These are phyloP conservation scores for Mucuna pruriens DNA, from an alignment of 306 rosid genomes.

Conservation along the genomic window DNA sequence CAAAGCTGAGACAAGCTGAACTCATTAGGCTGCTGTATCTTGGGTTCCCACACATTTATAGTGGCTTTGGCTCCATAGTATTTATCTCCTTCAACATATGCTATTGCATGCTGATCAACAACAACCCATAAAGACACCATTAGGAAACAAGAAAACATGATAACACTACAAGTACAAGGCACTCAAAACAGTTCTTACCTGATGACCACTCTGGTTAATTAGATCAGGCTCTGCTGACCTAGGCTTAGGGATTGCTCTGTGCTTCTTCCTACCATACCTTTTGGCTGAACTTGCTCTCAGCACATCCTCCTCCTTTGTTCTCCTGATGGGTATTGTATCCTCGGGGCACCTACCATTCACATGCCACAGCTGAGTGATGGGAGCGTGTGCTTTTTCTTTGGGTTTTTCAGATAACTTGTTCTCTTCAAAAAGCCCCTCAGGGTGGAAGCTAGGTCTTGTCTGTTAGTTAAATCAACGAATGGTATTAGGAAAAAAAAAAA, in stretches of 20 bases:
- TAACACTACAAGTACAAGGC: neutral
- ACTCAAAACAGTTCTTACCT: conserved; percentile 54
- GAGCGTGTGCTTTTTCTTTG: conserved; percentile 44
- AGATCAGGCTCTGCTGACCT: conserved; percentile 97
- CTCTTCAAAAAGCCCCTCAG: conserved; percentile 83
- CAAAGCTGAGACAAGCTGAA: conserved; percentile 98
- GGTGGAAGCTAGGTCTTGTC: conserved; percentile 87
- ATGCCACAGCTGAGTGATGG: conserved; percentile 86
- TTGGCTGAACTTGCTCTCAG: conserved; percentile 86
- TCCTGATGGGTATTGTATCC: conserved; percentile 84
- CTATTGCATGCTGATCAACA: conserved; percentile 86
- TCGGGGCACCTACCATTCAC: conserved; percentile 79
- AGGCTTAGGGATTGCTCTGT: conserved; percentile 72
- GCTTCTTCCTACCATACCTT: conserved; percentile 93
- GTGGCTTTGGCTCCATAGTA: conserved; percentile 97
- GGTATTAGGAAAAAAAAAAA: neutral
- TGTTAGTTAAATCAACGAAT: conserved; percentile 42
- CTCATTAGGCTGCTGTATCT: conserved; percentile 91
- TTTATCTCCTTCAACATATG: conserved; percentile 94
- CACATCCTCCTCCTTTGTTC: conserved; percentile 88
- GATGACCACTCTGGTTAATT: conserved; percentile 94
- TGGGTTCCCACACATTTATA: conserved; percentile 98
- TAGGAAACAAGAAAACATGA: neutral
- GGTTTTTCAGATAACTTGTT: conserved; percentile 65
- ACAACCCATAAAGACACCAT: conserved; percentile 30